Evolutionary conservation across 208 protist genomes (phyloP), one percentile per base, ranked within the genome.

Genomic region (Leishmania mexicana): DNA sequence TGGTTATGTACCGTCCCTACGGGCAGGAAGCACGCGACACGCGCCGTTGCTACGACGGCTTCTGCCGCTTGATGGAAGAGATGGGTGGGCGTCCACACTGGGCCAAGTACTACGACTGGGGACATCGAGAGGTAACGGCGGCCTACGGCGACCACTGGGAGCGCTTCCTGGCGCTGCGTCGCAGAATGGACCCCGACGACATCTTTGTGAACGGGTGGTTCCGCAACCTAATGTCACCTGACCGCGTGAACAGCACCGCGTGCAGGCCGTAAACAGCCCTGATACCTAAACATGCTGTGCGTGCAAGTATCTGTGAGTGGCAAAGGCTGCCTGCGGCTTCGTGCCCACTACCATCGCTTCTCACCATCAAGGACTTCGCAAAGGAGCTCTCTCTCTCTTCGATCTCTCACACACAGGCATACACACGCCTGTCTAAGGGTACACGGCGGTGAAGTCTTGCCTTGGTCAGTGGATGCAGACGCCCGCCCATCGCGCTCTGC

Each of bases 1-100:
- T 95, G n/a, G 91, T 97, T 42, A 97, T 97, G 92, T 97, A 97
- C 88, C 83, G 86, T 21, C 93, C 90, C 6, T 84, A 87, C 47
- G 77, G 79, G 13, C 71, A 62, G 28, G 83, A 94, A 53, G 92
- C 93, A 8, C 84, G 78, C 17, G 92, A 95, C 80, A 95, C 89
- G 38, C 82, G 84, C n/a, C 76, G 82, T 40, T 94, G 84, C 85
- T 95, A 95, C 80, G 83, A 94, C 62, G 81, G 81, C 68, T 95
- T 95, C 76, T 87, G 85, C 75, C 77, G 78, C 3, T 73, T 92
- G 19, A 92, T 96, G 88, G 83, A 86, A 70, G 70, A 83, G 51
- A 88, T 96, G 79, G 90, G 89, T n/a, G 93, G 89, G 0, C 77
- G 92, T 40, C 93, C 93, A 51, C 93, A 96, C 85, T 96, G 93